Evolutionary conservation across 768 basidiomycete species (phyloP), one percentile per base, ranked within the genome.

Genomic region (Auriculariales sp.): DNA sequence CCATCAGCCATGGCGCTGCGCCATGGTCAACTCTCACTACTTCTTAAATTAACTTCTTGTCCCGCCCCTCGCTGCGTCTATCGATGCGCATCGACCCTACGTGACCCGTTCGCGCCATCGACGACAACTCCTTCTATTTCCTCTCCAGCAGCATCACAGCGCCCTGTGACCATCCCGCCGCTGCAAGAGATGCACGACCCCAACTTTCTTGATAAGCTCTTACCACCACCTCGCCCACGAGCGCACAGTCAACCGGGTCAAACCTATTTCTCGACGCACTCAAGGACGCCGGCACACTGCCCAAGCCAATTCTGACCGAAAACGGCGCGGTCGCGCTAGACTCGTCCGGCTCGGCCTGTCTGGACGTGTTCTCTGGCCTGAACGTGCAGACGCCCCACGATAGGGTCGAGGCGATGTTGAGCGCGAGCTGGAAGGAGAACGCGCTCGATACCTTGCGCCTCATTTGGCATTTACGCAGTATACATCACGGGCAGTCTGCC

Each of bases 381-480:
- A 61, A 60, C 5, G 56, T 56, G 1, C 55, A 61, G 14, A 52
- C 62, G 0, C 17, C 49, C 2, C 56, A 57, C 2, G 15, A 27
- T 0, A 42, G 52, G 0, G 56, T 78, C 17, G 61, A 68, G 46
- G 30, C 42, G 0, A 58, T 67, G 42, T 68, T 85, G 1, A 56
- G 59, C 0, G 63, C 68, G 4, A 69, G 79, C 2, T 86, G 81
- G 81, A 59, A 57, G 25, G 74, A 78, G 51, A 76, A 83, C 56
- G 64, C 79, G 0, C 53, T 58, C 6, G 54, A 78, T n/a, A 81
- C 82, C 1, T 67, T 84, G 31, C 69, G 71, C 29, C 65, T 84
- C 50, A 80, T 87, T 53, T 84, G 81, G 78, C 75, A 78, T 51
- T 57, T 73, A 44, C 62, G 82, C 28, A 82, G 78, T 31, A 83